These are phyloP conservation scores for Chrysoporthe deuterocubensis DNA, from an alignment of 2,329 filamentous ascomycete genomes.

Conservation along the genomic window DNA sequence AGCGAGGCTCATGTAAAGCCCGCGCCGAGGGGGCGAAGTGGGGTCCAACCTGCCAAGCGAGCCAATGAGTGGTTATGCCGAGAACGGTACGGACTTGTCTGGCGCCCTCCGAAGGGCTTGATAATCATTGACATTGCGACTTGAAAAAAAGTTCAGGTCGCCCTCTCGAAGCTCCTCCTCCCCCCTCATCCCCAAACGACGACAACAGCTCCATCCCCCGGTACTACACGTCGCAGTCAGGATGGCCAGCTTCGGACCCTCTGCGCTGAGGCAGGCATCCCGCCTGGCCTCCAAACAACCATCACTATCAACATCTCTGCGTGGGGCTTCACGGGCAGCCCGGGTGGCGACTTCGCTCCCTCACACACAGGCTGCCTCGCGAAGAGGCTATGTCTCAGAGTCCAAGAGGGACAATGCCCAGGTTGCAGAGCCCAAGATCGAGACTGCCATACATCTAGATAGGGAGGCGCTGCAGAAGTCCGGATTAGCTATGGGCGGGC, in stretches of 20 bases:
- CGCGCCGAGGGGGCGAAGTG: not conserved
- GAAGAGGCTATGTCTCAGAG: conserved; percentile 80
- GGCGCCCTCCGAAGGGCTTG: conserved; percentile 2
- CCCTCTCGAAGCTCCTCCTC: conserved; percentile 28
- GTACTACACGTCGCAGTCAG: conserved; percentile 25
- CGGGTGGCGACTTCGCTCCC: conserved; percentile 39
- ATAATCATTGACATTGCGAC: conserved; percentile 18
- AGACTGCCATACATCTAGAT: conserved; percentile 84
- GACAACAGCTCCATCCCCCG: not conserved
- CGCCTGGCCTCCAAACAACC: conserved; percentile 54
- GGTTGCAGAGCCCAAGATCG: conserved; percentile 80
- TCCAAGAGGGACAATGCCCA: conserved; percentile 79
- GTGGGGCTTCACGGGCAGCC: conserved; percentile 39
- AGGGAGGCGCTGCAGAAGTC: conserved; percentile 78
- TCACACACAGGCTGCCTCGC: conserved; percentile 35
- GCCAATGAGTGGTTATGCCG: not conserved
- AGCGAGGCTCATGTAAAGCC: not conserved
- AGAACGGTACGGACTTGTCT: not conserved
- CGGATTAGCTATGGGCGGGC: conserved; percentile 57
- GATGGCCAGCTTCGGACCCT: conserved; percentile 70
- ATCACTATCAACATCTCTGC: conserved; percentile 41
- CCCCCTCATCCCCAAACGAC: conserved; percentile 3
- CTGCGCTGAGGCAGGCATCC: conserved; percentile 76
- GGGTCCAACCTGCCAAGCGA: not conserved
- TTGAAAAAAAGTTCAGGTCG: conserved; percentile 26